Conservation (phyloP, 2,329 filamentous ascomycete species). For the Epichloe glyceriae region DNA sequence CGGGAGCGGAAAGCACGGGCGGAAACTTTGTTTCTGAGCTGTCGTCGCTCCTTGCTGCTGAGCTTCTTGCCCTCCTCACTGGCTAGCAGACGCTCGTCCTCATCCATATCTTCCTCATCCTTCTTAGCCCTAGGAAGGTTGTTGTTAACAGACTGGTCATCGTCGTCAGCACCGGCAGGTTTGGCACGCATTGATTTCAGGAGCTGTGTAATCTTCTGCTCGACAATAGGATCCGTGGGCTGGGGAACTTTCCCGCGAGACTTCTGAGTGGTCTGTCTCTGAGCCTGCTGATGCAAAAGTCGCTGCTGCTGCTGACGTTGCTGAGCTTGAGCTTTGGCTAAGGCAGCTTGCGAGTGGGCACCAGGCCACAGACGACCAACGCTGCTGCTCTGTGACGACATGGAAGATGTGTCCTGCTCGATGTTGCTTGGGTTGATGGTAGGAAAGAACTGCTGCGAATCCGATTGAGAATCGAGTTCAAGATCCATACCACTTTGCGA, state of each 20-base stretch:
- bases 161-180: constrained; percentile 36
- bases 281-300: constrained; percentile 26
- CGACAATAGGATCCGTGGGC: constrained; percentile 56
- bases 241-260: constrained; percentile 37
- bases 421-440: constrained; percentile 63
- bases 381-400: constrained; percentile 37
- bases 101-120: constrained; percentile 97
- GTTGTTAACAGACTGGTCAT: constrained; percentile 36
- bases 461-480: constrained; percentile 30
- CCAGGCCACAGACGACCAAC: constrained; percentile 78
- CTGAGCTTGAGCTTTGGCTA: constrained; percentile 59
- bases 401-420: constrained; percentile 41
- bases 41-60: constrained; percentile 92
- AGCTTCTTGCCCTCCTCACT: constrained; percentile 98
- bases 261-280: constrained; percentile 36
- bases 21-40: constrained; percentile 98
- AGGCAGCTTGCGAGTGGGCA: constrained; percentile 80
- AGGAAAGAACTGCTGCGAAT: constrained; percentile 52
- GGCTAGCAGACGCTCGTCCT: constrained; percentile 85
- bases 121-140: constrained; percentile 69
- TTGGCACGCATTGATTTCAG: constrained; percentile 85
- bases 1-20: constrained; percentile 95
- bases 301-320: constrained; percentile 55
- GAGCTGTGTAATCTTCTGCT: constrained; percentile 88
- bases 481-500: constrained; percentile 53